Percentiles rank a stretch among this genome's conserved stretches.
Conservation (phyloP, 1,284 basidiomycete genomes). For the Cutaneotrichosporon sp. region DNA sequence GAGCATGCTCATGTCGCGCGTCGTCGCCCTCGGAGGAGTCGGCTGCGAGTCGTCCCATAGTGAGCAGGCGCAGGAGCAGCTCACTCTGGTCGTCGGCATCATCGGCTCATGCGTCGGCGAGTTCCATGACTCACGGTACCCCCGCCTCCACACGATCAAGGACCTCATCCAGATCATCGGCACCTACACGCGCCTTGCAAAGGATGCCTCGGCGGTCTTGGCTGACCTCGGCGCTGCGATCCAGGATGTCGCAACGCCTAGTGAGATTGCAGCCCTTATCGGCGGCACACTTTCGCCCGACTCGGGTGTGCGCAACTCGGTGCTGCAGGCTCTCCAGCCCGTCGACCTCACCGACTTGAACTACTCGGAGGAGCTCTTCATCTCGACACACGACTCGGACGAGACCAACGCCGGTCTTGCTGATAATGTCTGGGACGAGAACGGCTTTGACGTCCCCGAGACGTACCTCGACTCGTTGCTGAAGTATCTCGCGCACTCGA, state of each 20-base stretch:
- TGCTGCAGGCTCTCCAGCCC: conserved; percentile 86
- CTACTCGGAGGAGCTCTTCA: conserved; percentile 86
- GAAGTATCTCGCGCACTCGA: conserved; percentile 72
- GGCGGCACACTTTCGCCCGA: conserved; percentile 80
- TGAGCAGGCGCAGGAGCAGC: conserved; percentile 82
- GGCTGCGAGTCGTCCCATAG: conserved; percentile 58
- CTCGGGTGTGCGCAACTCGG: conserved; percentile 81
- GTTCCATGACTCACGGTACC: conserved; percentile 70
- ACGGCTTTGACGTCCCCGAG: conserved; percentile 85
- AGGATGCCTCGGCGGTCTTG: conserved; percentile 80
- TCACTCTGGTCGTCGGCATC: conserved; percentile 78
- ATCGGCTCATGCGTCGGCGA: conserved; percentile 81
- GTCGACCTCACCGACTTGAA: conserved; percentile 93
- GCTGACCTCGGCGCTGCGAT: conserved; percentile 82
- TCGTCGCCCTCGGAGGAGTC: conserved; percentile 71
- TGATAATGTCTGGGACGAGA: conserved; percentile 88
- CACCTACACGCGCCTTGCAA: conserved; percentile 75
- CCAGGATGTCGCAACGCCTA: conserved; percentile 62
- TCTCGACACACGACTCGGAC: conserved; percentile 87
- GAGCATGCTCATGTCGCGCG: conserved; percentile 71
- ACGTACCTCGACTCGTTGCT: conserved; percentile 66
- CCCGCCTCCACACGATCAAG: conserved; percentile 68
- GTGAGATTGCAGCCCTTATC: conserved; percentile 69
- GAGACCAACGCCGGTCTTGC: conserved; percentile 87
- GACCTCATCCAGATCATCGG: conserved; percentile 74